Conservation (phyloP, 2,329 filamentous ascomycete species). For the Ophiostoma montium region DNA sequence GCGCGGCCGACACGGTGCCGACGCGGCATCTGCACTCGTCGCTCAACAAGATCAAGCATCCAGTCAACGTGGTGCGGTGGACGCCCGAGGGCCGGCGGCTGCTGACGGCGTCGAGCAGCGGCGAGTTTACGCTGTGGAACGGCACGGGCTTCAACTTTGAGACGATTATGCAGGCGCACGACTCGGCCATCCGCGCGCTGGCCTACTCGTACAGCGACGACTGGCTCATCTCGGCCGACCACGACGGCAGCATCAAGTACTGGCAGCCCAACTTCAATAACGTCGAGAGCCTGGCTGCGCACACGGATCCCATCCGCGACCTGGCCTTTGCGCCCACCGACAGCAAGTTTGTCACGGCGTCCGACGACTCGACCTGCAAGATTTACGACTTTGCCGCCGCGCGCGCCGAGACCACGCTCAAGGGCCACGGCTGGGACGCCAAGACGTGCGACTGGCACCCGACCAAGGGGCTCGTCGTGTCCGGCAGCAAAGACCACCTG, state of each 20-base stretch:
- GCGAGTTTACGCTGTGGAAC: conserved; percentile 98
- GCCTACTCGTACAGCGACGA: conserved; percentile 92
- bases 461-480: conserved; percentile 83
- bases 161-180: conserved; percentile 97
- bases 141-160: conserved; percentile 99
- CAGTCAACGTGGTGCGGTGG: conserved; percentile 94
- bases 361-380: conserved; percentile 84
- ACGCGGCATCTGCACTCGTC: conserved; percentile 97
- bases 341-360: conserved; percentile 89
- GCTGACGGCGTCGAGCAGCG: conserved; percentile 86
- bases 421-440: conserved; percentile 95
- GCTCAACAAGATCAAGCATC: conserved; percentile 94
- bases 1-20: conserved; percentile 74
- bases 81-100: conserved; percentile 88
- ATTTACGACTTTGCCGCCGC: conserved; percentile 93
- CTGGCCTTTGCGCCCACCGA: conserved; percentile 89
- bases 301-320: conserved; percentile 79
- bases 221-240: conserved; percentile 91
- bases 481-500: conserved; percentile 92
- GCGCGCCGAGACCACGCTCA: conserved; percentile 66
- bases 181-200: conserved; percentile 68
- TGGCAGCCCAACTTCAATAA: conserved; percentile 99
- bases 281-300: conserved; percentile 84
- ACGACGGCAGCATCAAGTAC: conserved; percentile 92
- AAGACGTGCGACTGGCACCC: conserved; percentile 98